These are phyloP conservation scores for Trypanosoma caninum DNA, from an alignment of 208 protist genomes.

Conservation along the genomic window DNA sequence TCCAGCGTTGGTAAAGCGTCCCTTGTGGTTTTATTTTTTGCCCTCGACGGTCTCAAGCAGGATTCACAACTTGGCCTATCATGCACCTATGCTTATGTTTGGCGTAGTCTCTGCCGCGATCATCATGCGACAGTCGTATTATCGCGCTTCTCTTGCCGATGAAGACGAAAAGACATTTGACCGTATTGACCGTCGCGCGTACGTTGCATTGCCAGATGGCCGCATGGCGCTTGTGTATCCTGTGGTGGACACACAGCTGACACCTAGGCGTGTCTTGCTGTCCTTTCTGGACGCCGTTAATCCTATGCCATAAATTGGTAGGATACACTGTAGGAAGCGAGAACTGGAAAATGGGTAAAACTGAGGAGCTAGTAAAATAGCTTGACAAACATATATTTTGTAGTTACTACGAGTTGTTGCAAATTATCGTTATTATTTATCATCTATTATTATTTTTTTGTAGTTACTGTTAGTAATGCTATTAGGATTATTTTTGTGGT, in stretches of 20 bases:
- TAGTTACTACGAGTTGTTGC: no score
- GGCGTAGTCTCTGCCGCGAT: constrained; percentile 63
- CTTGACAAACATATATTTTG: no score
- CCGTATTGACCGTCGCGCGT: constrained; percentile 86
- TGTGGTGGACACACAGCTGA: constrained; percentile 81
- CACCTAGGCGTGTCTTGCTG: constrained; percentile 64
- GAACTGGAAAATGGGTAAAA: constrained; percentile 5
- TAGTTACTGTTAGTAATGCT: background rate
- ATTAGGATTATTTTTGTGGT: background rate
- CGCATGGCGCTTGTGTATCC: constrained; percentile 91
- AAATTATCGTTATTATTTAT: no score
- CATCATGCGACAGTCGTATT: constrained; percentile 82
- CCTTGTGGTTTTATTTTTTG: constrained; percentile 69
- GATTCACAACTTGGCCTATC: constrained; percentile 61
- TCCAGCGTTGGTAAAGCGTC: constrained; percentile 58
- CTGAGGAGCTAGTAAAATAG: no score
- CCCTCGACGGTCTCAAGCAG: constrained; percentile 71
- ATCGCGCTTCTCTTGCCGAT: constrained; percentile 72
- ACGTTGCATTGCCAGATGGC: constrained; percentile 87
- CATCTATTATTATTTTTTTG: background rate
- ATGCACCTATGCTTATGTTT: constrained; percentile 75
- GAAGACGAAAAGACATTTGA: constrained; percentile 81
- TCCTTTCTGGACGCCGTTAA: constrained; percentile 83
- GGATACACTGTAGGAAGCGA: background rate
- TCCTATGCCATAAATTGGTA: constrained; percentile 64